Evolutionary conservation across 2,329 filamentous ascomycete genomes (phyloP).

Genomic region (Cladosporium oxysporum): DNA sequence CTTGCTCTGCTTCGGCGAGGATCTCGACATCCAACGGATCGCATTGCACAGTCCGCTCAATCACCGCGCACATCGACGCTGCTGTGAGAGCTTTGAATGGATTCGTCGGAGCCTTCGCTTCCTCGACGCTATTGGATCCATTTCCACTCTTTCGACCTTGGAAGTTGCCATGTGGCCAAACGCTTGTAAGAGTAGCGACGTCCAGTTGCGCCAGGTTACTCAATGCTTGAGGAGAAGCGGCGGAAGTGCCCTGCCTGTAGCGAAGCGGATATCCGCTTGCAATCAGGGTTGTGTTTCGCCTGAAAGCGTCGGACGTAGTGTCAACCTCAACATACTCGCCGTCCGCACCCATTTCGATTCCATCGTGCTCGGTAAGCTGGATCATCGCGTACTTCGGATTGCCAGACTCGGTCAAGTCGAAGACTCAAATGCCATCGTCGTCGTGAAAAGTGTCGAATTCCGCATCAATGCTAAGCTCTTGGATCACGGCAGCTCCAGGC

Average conservation of each 20-base stretch:
- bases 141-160: background rate
- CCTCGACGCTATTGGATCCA: background rate
- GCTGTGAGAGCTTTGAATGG: background rate
- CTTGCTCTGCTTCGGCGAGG: background rate
- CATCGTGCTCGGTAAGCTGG: background rate
- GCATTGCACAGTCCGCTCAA: background rate
- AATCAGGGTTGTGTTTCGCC: background rate
- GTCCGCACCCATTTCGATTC: background rate
- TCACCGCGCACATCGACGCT: background rate
- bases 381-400: background rate
- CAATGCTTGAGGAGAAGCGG: background rate
- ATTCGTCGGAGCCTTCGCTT: background rate
- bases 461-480: background rate
- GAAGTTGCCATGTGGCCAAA: background rate
- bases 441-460: background rate
- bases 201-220: background rate
- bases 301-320: background rate
- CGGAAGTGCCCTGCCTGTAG: background rate
- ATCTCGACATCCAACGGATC: background rate
- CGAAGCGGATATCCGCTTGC: background rate
- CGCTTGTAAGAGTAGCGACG: background rate
- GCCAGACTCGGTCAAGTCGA: background rate
- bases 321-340: background rate
- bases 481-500: background rate
- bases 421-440: background rate